These are phyloP conservation scores for Symmetrospora coprosmae DNA, from an alignment of 768 basidiomycete genomes.

Conservation along the genomic window DNA sequence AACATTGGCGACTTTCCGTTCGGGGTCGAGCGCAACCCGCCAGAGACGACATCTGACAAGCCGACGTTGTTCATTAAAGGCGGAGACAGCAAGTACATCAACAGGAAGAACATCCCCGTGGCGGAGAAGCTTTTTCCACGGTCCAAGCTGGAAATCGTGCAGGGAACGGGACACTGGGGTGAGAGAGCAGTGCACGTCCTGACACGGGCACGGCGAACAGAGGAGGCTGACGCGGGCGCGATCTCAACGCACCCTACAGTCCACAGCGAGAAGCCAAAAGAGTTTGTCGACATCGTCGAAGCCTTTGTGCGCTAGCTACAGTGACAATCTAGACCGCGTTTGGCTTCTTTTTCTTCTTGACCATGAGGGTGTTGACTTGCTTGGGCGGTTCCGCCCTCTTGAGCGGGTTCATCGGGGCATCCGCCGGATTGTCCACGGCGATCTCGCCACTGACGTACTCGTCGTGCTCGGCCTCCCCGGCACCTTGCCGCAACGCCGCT, in stretches of 20 bases:
- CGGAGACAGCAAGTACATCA: slow-evolving; percentile 52
- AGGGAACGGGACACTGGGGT: slow-evolving; percentile 75
- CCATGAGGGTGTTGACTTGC: neutral
- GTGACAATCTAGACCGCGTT: too few relatives aligned
- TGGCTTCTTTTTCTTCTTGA: slow-evolving; percentile 22
- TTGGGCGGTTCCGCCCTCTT: slow-evolving; percentile 17
- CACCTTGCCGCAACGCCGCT: neutral
- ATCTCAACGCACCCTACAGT: slow-evolving; percentile 44
- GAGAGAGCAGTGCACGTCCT: slow-evolving; percentile 34
- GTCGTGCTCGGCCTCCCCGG: neutral
- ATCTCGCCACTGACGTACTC: neutral
- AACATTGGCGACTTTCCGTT: slow-evolving; percentile 72
- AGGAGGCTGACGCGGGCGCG: too few relatives aligned
- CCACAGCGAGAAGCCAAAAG: slow-evolving; percentile 56
- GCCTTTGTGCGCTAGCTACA: too few relatives aligned
- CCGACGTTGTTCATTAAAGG: slow-evolving; percentile 65
- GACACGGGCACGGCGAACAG: too few relatives aligned
- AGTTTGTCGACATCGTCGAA: slow-evolving; percentile 39
- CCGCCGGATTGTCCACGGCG: neutral
- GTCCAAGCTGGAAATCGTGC: slow-evolving; percentile 49
- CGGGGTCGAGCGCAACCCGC: slow-evolving; percentile 41
- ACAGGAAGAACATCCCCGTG: slow-evolving; percentile 51
- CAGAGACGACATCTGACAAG: slow-evolving; percentile 45
- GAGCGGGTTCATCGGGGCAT: neutral
- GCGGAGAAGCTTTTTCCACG: slow-evolving; percentile 60